Evolutionary conservation across 345 rosid genomes (phyloP).

Genomic region (sweet orange (Citrus sinensis)): DNA sequence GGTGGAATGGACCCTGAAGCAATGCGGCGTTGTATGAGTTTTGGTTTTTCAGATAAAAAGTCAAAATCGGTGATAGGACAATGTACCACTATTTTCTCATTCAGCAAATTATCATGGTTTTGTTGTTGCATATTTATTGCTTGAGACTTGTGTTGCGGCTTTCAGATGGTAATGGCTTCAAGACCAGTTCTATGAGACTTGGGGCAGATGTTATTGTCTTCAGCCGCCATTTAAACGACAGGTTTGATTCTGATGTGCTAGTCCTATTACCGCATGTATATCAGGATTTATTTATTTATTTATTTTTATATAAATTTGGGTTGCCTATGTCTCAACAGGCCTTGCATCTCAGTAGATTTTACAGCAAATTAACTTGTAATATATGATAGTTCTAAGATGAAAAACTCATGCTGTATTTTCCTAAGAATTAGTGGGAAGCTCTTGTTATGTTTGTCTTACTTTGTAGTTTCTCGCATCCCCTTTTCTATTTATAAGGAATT

Average conservation of each 20-base stretch:
- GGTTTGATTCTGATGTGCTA: constrained; percentile 41
- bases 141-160: constrained; percentile 22
- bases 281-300: neutral
- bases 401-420: neutral
- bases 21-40: constrained; percentile 86
- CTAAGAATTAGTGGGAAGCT: neutral
- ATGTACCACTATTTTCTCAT: constrained; percentile 43
- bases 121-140: constrained; percentile 16
- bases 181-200: constrained; percentile 96
- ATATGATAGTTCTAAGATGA: neutral
- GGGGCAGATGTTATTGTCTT: constrained; percentile 94
- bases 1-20: constrained; percentile 97
- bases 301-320: neutral
- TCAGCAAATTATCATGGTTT: constrained; percentile 4
- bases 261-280: neutral
- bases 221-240: constrained; percentile 58
- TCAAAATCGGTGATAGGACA: constrained; percentile 73
- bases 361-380: neutral
- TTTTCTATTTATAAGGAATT: neutral
- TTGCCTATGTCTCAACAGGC: neutral
- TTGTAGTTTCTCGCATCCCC: neutral
- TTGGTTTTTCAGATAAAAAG: constrained; percentile 93
- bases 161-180: constrained; percentile 97
- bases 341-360: neutral
- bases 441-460: neutral